These are phyloP conservation scores for Forsythia suspensa DNA, from an alignment of 257 asterid species.

Conservation along the genomic window DNA sequence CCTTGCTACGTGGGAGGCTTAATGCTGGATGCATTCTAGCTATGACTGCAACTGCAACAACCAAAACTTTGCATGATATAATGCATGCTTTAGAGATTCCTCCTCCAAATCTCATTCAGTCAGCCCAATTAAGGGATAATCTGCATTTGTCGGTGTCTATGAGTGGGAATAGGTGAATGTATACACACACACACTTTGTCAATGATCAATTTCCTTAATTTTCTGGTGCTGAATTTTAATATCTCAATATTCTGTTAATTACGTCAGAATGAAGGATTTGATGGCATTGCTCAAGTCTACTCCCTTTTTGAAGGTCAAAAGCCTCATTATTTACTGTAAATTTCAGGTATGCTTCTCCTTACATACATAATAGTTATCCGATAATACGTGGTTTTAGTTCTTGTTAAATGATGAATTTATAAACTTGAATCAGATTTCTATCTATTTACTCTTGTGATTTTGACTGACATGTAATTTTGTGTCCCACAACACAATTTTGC, in stretches of 20 bases:
- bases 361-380: not conserved
- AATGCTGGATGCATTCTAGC: constrained; percentile 91
- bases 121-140: constrained; percentile 78
- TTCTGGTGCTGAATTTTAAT: constrained; percentile 16
- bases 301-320: constrained; percentile 67
- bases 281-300: constrained; percentile 67
- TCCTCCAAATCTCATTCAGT: constrained; percentile 60
- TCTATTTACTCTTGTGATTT: constrained; percentile 2
- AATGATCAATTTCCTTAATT: not conserved
- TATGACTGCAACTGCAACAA: constrained; percentile 97
- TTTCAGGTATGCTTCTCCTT: constrained; percentile 64
- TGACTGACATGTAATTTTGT: constrained; percentile 22
- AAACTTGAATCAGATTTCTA: constrained; percentile 5
- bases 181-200: constrained; percentile 18
- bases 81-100: constrained; percentile 88
- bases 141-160: constrained; percentile 77
- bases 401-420: constrained; percentile 9
- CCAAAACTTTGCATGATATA: constrained; percentile 64
- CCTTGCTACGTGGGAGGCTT: constrained; percentile 62
- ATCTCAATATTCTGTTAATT: constrained; percentile 14
- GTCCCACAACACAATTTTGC: constrained; percentile 27
- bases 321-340: constrained; percentile 93
- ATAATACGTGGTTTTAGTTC: constrained; percentile 4
- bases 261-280: constrained; percentile 74
- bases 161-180: constrained; percentile 62